A percentile compares a stretch with the other conserved stretches of the same genome.
Conservation (phyloP, 805 yeast species). For the Nakazawaea ambrosiae region DNA sequence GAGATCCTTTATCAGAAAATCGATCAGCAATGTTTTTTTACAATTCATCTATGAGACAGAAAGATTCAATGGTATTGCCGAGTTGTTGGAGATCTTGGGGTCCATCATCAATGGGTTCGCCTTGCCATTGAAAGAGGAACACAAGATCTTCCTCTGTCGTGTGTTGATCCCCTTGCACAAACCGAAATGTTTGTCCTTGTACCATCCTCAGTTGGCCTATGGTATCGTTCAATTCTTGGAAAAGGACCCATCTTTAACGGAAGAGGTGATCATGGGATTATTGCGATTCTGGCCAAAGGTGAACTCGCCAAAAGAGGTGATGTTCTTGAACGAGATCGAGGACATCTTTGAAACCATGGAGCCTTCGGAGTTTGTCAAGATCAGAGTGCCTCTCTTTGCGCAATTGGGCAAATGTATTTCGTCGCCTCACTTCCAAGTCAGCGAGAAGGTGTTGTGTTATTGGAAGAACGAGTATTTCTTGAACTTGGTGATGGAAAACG, state of each 20-base stretch:
- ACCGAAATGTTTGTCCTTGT: constrained; percentile 78
- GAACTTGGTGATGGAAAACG: constrained; percentile 83
- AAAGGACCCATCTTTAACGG: constrained; percentile 86
- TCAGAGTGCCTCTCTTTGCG: constrained; percentile 88
- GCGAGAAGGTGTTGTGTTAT: constrained; percentile 87
- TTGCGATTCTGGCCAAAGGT: constrained; percentile 95
- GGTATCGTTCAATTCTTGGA: constrained; percentile 95
- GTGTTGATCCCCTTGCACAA: constrained; percentile 91
- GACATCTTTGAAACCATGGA: constrained; percentile 96
- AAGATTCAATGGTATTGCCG: constrained; percentile 93
- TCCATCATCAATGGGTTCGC: constrained; percentile 98
- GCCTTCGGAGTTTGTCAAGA: constrained; percentile 83
- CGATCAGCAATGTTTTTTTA: constrained; percentile 85
- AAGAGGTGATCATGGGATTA: constrained; percentile 93
- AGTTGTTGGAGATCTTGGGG: constrained; percentile 88
- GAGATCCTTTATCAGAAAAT: constrained; percentile 85
- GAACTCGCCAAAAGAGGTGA: constrained; percentile 89
- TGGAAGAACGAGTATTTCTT: constrained; percentile 95
- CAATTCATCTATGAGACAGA: constrained; percentile 94
- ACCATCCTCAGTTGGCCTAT: constrained; percentile 95
- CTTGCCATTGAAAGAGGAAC: constrained; percentile 93
- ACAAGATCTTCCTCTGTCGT: constrained; percentile 80
- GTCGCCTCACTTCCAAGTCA: constrained; percentile 94
- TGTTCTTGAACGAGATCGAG: constrained; percentile 93
- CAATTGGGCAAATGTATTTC: constrained; percentile 92